Base-by-base conservation (phyloP, 306 rosid species). In the Trifolium fragiferum region DNA sequence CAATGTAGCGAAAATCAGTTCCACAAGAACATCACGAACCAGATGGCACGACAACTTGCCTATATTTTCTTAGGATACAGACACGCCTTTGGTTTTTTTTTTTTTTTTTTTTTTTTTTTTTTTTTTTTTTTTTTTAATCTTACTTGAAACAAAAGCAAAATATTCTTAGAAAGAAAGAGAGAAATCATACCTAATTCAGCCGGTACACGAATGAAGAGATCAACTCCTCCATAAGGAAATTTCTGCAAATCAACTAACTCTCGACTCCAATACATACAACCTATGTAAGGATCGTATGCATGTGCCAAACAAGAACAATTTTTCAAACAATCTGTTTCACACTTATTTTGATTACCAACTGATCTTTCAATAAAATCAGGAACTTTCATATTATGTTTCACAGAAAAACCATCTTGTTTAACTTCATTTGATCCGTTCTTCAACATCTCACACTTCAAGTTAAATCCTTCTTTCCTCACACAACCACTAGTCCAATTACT, bases 241-340 rank as follows among this genome's bases (percentile, higher is more conserved):
- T 66, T 47, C 43, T 77, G 82, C 49, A 68, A 18, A 25, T 80
- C 87, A 63, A 73, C 61, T 14, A 80, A 55, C 2, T 73, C 60
- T 0, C 62, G 8, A n/a, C 38, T 76, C 87, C 87, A 84, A 4
- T 4, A 68, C 80, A 84, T 55, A 54, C 84, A 84, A 1, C 75
- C 80, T 10, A 74, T 19, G 10, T 15, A 38, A 27, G 58, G 0
- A 68, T 53, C 84, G 57, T 84, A 73, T 2, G 82, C 78, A 69
- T 63, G 73, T 0, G 80, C 87, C 40, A 72, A 23, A 11, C 82
- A 84, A 35, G 84, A 84, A 46, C 84, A 84, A 63, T 84, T 73
- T 6, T 21, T 54, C 19, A 64, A 73, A 6, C 40, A 35, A 35
- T 35, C 40, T 35, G 40, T 7, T 35, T 0, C 40, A 35, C 40